phyloP scores from a whole-genome alignment of 169 alveolate genomes.

The Plasmodium falciparum region DNA sequence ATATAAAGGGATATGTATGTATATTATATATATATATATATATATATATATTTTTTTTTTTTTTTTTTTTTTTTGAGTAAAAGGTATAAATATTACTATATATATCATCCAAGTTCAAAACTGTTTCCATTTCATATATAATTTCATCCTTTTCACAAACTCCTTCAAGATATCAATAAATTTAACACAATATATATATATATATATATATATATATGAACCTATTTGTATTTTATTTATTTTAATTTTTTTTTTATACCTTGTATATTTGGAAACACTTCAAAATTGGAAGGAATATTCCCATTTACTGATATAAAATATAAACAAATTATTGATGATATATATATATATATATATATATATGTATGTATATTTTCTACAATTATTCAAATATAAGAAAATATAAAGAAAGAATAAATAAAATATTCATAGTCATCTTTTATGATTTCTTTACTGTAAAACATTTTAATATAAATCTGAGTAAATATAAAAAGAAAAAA shows the following conservation, averaged over 20 bases:
- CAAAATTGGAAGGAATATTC: constrained; percentile 49
- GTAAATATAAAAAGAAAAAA: constrained; percentile 9
- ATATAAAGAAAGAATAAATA: background rate
- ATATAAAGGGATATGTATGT: background rate
- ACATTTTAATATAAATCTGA: constrained; percentile 75
- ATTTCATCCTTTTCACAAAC: constrained; percentile 71
- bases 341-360: background rate
- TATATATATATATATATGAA: background rate
- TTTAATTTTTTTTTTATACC: constrained; percentile 34
- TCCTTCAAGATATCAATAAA: constrained; percentile 41
- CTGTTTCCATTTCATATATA: constrained; percentile 56
- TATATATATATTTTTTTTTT: background rate
- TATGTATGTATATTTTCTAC: background rate
- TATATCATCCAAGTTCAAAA: constrained; percentile 44
- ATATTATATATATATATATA: background rate
- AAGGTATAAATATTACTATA: constrained; percentile 40
- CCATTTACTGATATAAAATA: constrained; percentile 49
- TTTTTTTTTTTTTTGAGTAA: background rate
- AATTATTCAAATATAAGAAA: constrained; percentile 13
- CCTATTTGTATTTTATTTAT: background rate
- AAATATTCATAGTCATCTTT: background rate
- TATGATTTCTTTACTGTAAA: constrained; percentile 48
- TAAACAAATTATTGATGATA: background rate
- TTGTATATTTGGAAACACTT: constrained; percentile 70
- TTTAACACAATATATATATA: background rate